These are phyloP conservation scores for Fabrea salina DNA, from an alignment of 169 alveolate genomes.

Conservation along the genomic window DNA sequence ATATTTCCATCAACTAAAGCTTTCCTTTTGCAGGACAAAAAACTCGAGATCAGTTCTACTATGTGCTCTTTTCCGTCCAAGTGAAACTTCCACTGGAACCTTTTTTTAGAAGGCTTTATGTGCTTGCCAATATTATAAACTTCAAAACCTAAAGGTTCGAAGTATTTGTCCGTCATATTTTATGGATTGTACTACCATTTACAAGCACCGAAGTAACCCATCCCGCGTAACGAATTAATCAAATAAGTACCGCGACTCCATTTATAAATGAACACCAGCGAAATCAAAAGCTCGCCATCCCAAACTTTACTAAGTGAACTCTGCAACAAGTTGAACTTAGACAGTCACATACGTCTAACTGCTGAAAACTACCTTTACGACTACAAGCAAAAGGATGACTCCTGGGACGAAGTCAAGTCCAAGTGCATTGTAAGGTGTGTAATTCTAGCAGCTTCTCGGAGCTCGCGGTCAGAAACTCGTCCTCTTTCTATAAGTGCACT, in stretches of 20 bases:
- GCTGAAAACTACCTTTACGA: constrained; percentile 3
- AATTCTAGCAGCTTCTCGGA: constrained; percentile 1
- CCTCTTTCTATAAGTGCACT: background rate
- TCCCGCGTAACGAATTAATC: too few relatives aligned
- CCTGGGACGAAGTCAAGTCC: background rate
- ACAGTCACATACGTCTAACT: background rate
- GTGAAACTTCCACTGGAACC: constrained; percentile 23
- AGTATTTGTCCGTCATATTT: background rate
- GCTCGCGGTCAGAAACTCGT: background rate
- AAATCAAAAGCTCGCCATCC: background rate
- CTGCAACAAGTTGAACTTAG: background rate
- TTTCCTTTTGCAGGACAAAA: constrained; percentile 10
- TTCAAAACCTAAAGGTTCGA: background rate
- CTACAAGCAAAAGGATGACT: background rate
- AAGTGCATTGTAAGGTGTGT: constrained; percentile 11
- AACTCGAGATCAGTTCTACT: background rate
- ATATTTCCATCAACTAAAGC: constrained; percentile 18
- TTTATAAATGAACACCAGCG: background rate
- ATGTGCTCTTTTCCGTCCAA: constrained; percentile 25
- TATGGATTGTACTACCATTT: too few relatives aligned
- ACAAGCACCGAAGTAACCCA: too few relatives aligned
- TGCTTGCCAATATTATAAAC: constrained; percentile 25
- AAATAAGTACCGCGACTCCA: too few relatives aligned
- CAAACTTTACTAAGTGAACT: background rate
- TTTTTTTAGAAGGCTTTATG: constrained; percentile 9